Base-by-base conservation (phyloP, 139 green algal genomes). In the Tetradesmus lagerheimii region DNA sequence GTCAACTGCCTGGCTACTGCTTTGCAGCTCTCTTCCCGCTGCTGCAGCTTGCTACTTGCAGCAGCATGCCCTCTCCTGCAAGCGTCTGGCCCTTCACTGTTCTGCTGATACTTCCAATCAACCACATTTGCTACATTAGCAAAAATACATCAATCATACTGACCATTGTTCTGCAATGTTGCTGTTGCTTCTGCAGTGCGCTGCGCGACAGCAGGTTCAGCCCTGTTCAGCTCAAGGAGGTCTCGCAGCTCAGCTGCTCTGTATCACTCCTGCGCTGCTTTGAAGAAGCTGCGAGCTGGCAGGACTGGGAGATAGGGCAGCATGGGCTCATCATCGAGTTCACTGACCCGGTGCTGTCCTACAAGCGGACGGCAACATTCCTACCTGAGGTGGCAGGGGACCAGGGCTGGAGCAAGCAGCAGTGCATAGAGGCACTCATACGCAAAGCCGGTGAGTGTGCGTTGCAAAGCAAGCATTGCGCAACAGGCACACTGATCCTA, bases 261-360 rank as follows among this genome's bases (percentile, higher is more conserved):
- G 96, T 98, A 2, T 97, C 93, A 0, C 91, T 98, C 41, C 96
- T 98, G 53, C 83, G 77, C 37, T 84, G 75, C 37, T 98, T 98
- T 90, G 94, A 98, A 76, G 39, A 87, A 15, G 96, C 91, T 6
- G 67, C 53, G 0, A 43, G 80, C 76, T 97, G 92, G 95, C 75
- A 94, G 34, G 95, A 98, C 91, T 98, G 96, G 96, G 83, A 93
- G 45, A 79, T 92, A 16, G 93, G 91, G 6, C 11, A 81, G 27
- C 95, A 97, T 53, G 95, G 96, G 31, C 53, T 98, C 2, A 95
- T 95, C 34, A 95, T 98, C 27, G 87, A 95, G 34, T 98, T 98
- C 80, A 74, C 35, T 4, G 94, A 98, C 53, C 95, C 95, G 0
- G 79, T 87, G 11, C 89, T 90, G 15, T 38, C 84, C 4, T 87